Conservation (phyloP, 345 rosid genomes). For the Kandelia obovata region DNA sequence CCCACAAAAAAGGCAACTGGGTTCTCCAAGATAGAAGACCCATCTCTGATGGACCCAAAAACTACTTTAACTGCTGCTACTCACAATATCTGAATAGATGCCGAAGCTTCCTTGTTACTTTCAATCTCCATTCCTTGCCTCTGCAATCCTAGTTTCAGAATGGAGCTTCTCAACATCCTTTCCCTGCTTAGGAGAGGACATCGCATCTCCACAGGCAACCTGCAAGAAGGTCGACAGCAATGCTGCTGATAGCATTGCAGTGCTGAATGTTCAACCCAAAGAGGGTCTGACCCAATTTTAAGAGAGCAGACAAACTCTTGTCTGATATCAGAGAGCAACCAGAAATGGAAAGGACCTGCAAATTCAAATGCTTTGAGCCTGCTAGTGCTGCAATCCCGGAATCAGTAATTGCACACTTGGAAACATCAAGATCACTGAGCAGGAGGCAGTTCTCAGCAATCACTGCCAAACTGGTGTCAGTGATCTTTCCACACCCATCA, state of each 20-base stretch:
- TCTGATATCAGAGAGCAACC: constrained; percentile 56
- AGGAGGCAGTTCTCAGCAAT: constrained; percentile 51
- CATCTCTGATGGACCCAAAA: constrained; percentile 70
- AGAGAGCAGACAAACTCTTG: constrained; percentile 40
- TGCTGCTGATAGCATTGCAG: constrained; percentile 58
- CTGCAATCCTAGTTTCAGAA: constrained; percentile 9
- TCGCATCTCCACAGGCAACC: constrained; percentile 68
- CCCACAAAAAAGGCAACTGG: constrained; percentile 55
- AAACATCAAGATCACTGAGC: constrained; percentile 60
- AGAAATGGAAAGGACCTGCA: constrained; percentile 56
- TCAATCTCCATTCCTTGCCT: constrained; percentile 17
- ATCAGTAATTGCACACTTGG: constrained; percentile 50
- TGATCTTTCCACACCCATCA: constrained; percentile 63
- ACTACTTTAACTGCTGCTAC: constrained; percentile 36
- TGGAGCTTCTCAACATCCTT: neutral
- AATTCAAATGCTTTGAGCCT: constrained; percentile 38
- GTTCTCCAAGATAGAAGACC: constrained; percentile 36
- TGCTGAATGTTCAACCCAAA: constrained; percentile 62
- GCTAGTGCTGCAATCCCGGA: constrained; percentile 49
- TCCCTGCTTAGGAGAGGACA: constrained; percentile 42
- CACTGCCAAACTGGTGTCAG: constrained; percentile 57
- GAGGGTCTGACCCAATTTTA: constrained; percentile 46
- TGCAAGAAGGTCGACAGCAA: constrained; percentile 39
- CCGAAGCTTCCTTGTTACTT: constrained; percentile 12
- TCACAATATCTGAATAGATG: constrained; percentile 23